phyloP scores from a whole-genome alignment of 352 stramenopile genomes.

The Globisporangium lucens region DNA sequence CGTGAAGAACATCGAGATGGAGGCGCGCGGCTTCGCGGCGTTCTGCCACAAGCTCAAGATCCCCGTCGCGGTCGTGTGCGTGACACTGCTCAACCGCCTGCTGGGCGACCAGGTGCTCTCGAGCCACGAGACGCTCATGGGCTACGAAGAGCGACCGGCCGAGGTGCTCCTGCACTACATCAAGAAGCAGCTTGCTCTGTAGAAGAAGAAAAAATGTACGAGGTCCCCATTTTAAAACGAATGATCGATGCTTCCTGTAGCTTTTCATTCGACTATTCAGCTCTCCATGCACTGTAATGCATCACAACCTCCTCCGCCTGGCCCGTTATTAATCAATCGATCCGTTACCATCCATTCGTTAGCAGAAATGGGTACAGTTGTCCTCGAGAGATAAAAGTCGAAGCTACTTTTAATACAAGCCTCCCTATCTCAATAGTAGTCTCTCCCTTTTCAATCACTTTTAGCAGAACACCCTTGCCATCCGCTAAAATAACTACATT shows the following conservation, averaged over 20 bases:
- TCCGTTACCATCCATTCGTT: neutral
- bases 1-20: conserved; percentile 85
- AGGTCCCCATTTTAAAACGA: neutral
- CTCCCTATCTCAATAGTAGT: neutral
- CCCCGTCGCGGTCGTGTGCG: conserved; percentile 59
- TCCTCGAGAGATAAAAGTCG: neutral
- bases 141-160: conserved; percentile 52
- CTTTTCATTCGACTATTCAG: too few relatives aligned
- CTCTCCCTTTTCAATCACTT: neutral
- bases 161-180: conserved; percentile 64
- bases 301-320: too few relatives aligned
- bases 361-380: neutral
- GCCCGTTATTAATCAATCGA: neutral
- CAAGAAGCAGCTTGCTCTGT: conserved; percentile 42
- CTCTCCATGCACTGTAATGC: too few relatives aligned
- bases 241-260: neutral
- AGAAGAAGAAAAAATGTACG: neutral
- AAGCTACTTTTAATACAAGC: neutral
- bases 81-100: conserved; percentile 72
- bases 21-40: conserved; percentile 57
- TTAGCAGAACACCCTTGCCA: neutral
- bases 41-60: conserved; percentile 76
- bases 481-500: neutral
- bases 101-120: conserved; percentile 63
- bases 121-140: conserved; percentile 49